Evolutionary conservation across 139 green algal genomes (phyloP).

Genomic region (Chlorella sp.): DNA sequence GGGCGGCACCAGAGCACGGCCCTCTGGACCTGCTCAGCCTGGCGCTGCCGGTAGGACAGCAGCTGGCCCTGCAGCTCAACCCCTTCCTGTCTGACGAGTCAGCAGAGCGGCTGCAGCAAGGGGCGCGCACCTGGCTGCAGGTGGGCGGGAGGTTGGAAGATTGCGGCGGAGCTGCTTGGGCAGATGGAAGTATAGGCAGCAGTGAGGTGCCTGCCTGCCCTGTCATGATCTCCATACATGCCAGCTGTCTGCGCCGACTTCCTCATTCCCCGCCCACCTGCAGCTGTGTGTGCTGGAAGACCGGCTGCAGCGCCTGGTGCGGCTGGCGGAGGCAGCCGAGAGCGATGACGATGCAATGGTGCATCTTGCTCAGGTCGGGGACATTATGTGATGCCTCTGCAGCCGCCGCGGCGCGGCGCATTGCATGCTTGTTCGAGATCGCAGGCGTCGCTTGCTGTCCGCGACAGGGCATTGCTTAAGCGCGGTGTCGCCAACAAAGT

Average conservation of each 20-base stretch:
- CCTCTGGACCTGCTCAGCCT: constrained; percentile 14
- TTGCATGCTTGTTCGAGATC: not conserved
- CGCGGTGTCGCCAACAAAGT: no score
- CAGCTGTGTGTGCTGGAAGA: constrained; percentile 76
- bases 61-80: constrained; percentile 36
- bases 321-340: no score
- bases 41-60: not conserved
- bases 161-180: not conserved
- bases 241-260: not conserved
- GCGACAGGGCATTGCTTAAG: no score
- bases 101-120: constrained; percentile 16
- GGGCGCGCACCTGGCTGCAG: constrained; percentile 53
- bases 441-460: not conserved
- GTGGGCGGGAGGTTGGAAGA: not conserved
- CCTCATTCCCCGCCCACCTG: not conserved
- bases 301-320: constrained; percentile 47
- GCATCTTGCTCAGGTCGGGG: not conserved
- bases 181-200: not conserved
- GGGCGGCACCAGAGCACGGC: not conserved
- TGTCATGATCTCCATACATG: not conserved
- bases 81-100: constrained; percentile 48
- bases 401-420: not conserved
- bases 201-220: not conserved
- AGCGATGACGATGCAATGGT: not conserved
- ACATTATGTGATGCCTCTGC: not conserved